A percentile compares a stretch with the other conserved stretches of the same genome.
Evolutionary conservation across 805 yeast genomes (phyloP).

Genomic region (Yarrowia hollandica): DNA sequence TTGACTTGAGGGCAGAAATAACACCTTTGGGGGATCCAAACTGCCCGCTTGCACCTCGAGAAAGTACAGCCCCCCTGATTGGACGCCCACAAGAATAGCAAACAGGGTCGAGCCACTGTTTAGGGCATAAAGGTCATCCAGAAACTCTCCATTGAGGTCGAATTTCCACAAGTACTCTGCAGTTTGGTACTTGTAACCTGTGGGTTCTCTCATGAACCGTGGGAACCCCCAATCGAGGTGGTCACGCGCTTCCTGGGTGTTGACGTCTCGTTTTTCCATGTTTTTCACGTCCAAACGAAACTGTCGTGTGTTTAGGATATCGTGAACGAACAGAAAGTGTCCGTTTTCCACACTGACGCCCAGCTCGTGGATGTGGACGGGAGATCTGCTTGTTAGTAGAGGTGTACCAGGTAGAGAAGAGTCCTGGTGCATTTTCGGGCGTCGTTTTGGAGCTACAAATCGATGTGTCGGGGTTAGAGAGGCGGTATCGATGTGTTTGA

Average conservation of each 20-base stretch:
- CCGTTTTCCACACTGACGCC: not conserved
- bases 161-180: not conserved
- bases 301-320: not conserved
- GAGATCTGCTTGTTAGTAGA: not conserved
- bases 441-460: conserved; percentile 4
- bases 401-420: not conserved
- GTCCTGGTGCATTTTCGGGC: conserved; percentile 20
- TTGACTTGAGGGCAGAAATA: not conserved
- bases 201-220: not conserved
- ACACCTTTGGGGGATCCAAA: not conserved
- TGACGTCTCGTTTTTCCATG: not conserved
- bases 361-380: not conserved
- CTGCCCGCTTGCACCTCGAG: not conserved
- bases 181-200: conserved; percentile 1
- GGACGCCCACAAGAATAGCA: conserved; percentile 2
- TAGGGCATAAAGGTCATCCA: conserved; percentile 1
- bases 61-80: not conserved
- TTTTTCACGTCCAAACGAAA: not conserved
- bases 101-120: not conserved
- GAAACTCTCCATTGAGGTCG: conserved; percentile 1
- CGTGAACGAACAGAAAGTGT: not conserved
- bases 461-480: not conserved
- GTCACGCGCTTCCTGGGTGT: not conserved
- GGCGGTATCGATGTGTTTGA: not conserved
- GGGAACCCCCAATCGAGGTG: conserved; percentile 19